Conservation (phyloP, 2,329 filamentous ascomycete genomes). For the Colletotrichum echinochloae region DNA sequence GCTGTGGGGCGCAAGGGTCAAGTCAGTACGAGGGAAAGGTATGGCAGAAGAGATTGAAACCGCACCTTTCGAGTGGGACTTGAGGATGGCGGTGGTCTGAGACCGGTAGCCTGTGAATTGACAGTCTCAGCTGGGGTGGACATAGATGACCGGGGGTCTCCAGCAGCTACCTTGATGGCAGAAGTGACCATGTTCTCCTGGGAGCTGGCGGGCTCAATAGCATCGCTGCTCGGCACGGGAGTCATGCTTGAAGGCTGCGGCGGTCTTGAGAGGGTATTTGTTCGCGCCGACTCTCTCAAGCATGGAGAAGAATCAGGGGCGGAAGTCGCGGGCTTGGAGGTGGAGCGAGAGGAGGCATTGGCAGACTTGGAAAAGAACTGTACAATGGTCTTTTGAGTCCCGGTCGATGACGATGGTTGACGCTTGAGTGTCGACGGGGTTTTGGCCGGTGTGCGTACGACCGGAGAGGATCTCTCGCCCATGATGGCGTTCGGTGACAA, state of each 20-base stretch:
- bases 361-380: conserved; percentile 60
- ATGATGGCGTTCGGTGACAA: conserved; percentile 6
- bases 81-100: conserved; percentile 60
- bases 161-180: conserved; percentile 62
- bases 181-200: conserved; percentile 70
- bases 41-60: not conserved
- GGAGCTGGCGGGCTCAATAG: conserved; percentile 73
- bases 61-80: conserved; percentile 85
- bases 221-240: conserved; percentile 85
- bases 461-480: conserved; percentile 42
- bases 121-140: conserved; percentile 56
- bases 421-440: conserved; percentile 46
- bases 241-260: conserved; percentile 66
- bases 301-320: conserved; percentile 50
- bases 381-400: conserved; percentile 57
- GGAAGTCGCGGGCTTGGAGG: conserved; percentile 49
- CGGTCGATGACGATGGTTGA: conserved; percentile 41
- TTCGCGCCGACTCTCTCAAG: conserved; percentile 58
- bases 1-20: conserved; percentile 48
- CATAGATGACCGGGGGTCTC: conserved; percentile 61
- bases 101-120: conserved; percentile 55
- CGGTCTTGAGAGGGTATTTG: conserved; percentile 55
- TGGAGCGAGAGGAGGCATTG: conserved; percentile 47
- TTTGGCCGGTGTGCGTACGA: conserved; percentile 53
- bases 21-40: not conserved